Evolutionary conservation across 225 moss, liverwort and hornwort genomes (phyloP), one percentile per base, ranked within the genome.

Genomic region (Sphagnum tenellum): DNA sequence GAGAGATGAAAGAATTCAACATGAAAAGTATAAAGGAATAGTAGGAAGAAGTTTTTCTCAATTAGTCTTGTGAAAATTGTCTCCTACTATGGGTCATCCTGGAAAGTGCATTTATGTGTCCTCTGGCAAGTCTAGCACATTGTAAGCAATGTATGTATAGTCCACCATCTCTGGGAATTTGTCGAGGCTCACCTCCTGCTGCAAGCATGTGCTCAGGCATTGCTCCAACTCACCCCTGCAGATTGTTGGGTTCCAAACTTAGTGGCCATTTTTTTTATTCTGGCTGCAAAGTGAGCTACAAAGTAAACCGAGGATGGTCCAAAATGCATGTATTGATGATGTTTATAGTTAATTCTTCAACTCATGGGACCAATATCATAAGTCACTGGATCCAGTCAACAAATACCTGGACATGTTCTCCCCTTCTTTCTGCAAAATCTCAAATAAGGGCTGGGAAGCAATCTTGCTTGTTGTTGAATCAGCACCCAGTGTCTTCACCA

Each of bases 181-280:
- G 52, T 52, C 52, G 2, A 52, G 52, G 9, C 9, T 52, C 52
- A 52, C 52, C 52, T 52, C 52, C 9, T 52, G 52, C 52, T 52
- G 52, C 9, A 52, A 52, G 52, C 52, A 52, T 47, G 46, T 61
- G 7, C 61, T 10, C 8, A 61, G 46, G 46, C 61, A 61, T 7
- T 47, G 2, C 61, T 61, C 61, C 45, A 61, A 46, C 45, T 61
- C 61, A 8, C 11, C 45, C 61, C 61, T 61, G 61, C 61, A 10
- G 29, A 2, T 6, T n/a, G 52, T 52, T 52, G 52, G 52, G 7
- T 52, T 52, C 9, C 1, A 52, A 52, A 52, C 52, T 9, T 52
- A 29, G 29, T 0, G 29, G 29, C 29, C 29, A 29, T 29, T 29
- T 29, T 29, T 29, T 29, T 29, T 29, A 29, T 29, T 29, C 29